Evolutionary conservation across 148 eudicot genomes (phyloP), one percentile per base, ranked within the genome.

Genomic region (Vaccinium myrtillus): DNA sequence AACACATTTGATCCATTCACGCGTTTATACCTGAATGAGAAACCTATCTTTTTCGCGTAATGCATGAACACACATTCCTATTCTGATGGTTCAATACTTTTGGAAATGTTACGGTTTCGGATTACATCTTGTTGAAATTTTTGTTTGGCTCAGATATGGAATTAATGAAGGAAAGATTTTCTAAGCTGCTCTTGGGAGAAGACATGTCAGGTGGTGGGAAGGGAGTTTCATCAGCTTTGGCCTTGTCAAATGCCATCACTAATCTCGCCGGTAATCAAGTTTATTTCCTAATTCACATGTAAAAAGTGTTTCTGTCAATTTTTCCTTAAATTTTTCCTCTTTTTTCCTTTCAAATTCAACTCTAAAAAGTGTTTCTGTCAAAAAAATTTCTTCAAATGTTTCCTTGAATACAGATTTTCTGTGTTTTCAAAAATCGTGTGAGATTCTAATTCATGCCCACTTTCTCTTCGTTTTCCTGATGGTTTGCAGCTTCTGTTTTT

Each of bases 161-260:
- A n/a, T 56, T 83, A 65, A 90, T 91, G 91, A 91, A 91, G 87
- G 93, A 91, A 75, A 91, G 82, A 77, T 91, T 91, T 81, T 85
- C 93, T 12, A 91, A 91, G 86, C 84, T 91, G 83, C 93, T 91
- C 55, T 82, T 91, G 55, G 92, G 93, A 19, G 93, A 91, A 85
- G 93, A 91, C 77, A 91, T 91, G 93, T 91, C 93, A n/a, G 93
- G 93, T 36, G 93, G 93, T 15, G 93, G 93, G 43, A 91, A 90
- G 82, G 93, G 93, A n/a, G 91, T 87, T 82, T 87, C 93, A 32
- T 91, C 93, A 5, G 93, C 93, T 75, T 84, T 91, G 88, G 93
- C 93, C 51, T 81, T 91, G 82, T 91, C 93, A 71, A 91, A 91
- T 88, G 93, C 93, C 74, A 90, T 91, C 54, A 91, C 93, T 79